Percentiles rank a stretch among this genome's conserved stretches.
Conservation (phyloP, 805 yeast species). For the Yamadazyma ubonensis region DNA sequence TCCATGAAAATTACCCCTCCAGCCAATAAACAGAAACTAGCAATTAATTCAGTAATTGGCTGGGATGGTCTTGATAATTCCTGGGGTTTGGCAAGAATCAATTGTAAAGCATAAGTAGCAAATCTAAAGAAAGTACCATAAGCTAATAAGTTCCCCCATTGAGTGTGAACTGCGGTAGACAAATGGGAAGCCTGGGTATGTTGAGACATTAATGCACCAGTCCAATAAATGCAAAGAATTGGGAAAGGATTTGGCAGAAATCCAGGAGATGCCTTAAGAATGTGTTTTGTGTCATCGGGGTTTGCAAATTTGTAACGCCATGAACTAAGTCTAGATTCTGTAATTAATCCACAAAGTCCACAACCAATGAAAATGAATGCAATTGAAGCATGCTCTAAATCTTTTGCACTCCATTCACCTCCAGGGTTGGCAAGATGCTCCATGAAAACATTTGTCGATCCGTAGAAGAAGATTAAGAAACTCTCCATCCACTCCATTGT, state of each 20-base stretch:
- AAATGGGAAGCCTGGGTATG: slow-evolving; percentile 81
- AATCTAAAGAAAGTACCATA: slow-evolving; percentile 78
- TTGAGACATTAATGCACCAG: slow-evolving; percentile 92
- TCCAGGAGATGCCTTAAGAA: slow-evolving; percentile 56
- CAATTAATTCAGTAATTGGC: slow-evolving; percentile 85
- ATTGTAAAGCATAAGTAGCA: slow-evolving; percentile 56
- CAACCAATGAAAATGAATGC: slow-evolving; percentile 69
- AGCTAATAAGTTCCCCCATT: slow-evolving; percentile 90
- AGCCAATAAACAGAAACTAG: slow-evolving; percentile 72
- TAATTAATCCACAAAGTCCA: slow-evolving; percentile 85
- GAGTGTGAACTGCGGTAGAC: slow-evolving; percentile 79
- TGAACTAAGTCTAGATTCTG: slow-evolving; percentile 60
- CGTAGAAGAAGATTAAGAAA: slow-evolving; percentile 79
- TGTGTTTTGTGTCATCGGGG: slow-evolving; percentile 17
- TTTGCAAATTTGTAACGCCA: slow-evolving; percentile 53
- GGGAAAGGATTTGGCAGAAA: slow-evolving; percentile 95
- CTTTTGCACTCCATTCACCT: slow-evolving; percentile 76
- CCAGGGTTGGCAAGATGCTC: slow-evolving; percentile 73
- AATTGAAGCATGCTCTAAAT: slow-evolving; percentile 36
- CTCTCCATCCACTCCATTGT: slow-evolving; percentile 88
- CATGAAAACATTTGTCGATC: slow-evolving; percentile 82
- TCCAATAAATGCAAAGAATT: slow-evolving; percentile 89
- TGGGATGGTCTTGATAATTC: slow-evolving; percentile 37
- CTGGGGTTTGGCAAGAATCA: slow-evolving; percentile 40
- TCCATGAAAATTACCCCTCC: slow-evolving; percentile 95